phyloP scores from a whole-genome alignment of 2,329 filamentous ascomycete species.

The Aspergillus piperis region DNA sequence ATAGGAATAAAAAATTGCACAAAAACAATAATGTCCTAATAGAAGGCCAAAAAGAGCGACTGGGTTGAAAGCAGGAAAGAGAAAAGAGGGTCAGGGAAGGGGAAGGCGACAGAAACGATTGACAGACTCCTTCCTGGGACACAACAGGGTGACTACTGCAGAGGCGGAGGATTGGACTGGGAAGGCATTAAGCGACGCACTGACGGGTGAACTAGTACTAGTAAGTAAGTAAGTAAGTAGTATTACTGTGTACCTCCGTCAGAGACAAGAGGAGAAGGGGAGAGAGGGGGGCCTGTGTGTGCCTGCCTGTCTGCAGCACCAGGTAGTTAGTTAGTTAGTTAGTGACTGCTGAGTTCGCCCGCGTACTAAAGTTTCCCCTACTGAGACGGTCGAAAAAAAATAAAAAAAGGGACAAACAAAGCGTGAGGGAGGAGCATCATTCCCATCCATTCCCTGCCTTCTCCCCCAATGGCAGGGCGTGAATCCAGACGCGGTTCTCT shows the following conservation, averaged over 20 bases:
- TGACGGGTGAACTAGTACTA: constrained; percentile 2
- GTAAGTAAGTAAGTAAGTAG: not conserved
- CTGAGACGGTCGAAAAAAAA: not conserved
- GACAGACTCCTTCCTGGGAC: constrained; percentile 5
- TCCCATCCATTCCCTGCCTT: not conserved
- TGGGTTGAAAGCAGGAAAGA: constrained; percentile 10
- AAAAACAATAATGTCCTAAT: constrained; percentile 7
- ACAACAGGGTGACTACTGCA: constrained; percentile 4
- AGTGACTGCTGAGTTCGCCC: no score
- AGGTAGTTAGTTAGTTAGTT: not conserved
- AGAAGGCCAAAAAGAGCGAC: constrained; percentile 17
- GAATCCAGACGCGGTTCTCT: not conserved
- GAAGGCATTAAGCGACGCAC: constrained; percentile 12
- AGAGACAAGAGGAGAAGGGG: no score
- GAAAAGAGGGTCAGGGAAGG: constrained; percentile 13
- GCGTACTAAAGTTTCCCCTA: not conserved
- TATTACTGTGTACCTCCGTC: not conserved
- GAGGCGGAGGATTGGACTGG: not conserved
- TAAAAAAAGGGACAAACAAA: constrained; percentile 5
- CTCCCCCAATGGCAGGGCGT: not conserved
- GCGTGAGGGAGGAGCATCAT: not conserved
- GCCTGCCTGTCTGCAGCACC: no score
- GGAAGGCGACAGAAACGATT: constrained; percentile 8
- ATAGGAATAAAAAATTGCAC: no score
- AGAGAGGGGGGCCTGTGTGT: no score